Base-by-base conservation (phyloP, 2,329 filamentous ascomycete species). In the Colletotrichum nymphaeae region DNA sequence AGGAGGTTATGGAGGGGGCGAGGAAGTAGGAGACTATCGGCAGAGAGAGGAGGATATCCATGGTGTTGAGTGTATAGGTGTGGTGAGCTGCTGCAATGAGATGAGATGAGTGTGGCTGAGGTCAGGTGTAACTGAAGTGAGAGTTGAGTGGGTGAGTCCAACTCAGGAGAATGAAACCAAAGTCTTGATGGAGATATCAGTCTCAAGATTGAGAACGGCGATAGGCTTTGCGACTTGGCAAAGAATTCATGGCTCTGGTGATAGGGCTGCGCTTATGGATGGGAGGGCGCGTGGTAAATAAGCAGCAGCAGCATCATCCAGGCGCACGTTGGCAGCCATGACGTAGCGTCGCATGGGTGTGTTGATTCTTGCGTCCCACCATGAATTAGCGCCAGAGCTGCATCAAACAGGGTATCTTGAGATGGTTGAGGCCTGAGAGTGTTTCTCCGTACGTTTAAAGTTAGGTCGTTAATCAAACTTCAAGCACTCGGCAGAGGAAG, bases 21-120 rank as follows among this genome's bases (percentile, higher is more conserved):
- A 92, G 85, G 77, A 93, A 86, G 78, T 92, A 93, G 32, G 92
- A 93, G 53, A 94, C 83, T 75, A 94, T 88, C 1, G 93, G 93
- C 49, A 96, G 87, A 1, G 93, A 94, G 70, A 95, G 85, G 62
- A 95, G 85, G 28, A 93, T 82, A 78, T 93, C 91, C 87, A 94
- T 90, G 24, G 49, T 65, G 30, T 19, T 32, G 42, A 30, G 12
- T 30, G 16, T 63, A 32, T 5, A 7, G 24, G 26, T n/a, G 52
- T 53, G 19, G 49, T 24, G 37, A 32, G 59, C 26, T 4, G 37
- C 9, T 19, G 14, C 7, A 19, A 9, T 19, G 24, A 60, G 6
- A 46, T 16, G 16, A 35, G n/a, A 5, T 28, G 30, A 9, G 4
- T 26, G 28, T 58, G 28, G 22, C 8, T 46, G 28, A 35, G 7